A percentile compares a stretch with the other conserved stretches of the same genome.
Conservation (phyloP, 257 asterid genomes). For the Solanum piurae region DNA sequence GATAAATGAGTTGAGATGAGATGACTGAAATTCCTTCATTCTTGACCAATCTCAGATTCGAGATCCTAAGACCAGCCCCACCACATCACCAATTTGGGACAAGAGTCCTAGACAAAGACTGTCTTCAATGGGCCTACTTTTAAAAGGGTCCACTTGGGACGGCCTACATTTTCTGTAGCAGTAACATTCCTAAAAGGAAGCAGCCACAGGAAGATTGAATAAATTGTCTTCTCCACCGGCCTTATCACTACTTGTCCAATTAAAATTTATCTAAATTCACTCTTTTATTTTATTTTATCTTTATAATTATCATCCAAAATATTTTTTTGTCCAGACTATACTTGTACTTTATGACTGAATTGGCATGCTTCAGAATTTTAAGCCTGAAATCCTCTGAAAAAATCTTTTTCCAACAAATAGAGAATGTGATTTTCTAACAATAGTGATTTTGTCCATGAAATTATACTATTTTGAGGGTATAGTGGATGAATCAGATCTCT, state of each 20-base stretch:
- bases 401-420: neutral
- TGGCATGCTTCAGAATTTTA: neutral
- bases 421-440: neutral
- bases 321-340: neutral
- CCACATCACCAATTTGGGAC: neutral
- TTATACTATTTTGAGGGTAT: neutral
- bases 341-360: neutral
- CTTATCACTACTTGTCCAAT: neutral
- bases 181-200: neutral
- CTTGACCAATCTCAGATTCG: neutral
- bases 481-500: neutral
- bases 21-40: neutral
- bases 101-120: neutral
- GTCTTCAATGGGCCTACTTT: neutral
- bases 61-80: neutral
- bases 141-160: neutral
- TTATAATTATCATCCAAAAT: neutral
- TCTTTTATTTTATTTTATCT: neutral
- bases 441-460: neutral
- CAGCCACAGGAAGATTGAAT: neutral
- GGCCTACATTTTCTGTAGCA: neutral
- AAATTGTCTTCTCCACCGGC: neutral
- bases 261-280: neutral
- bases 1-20: neutral
- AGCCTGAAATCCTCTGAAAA: neutral